A percentile compares a stretch with the other conserved stretches of the same genome.
These are phyloP conservation scores for Porodaedalea pini DNA, from an alignment of 1,284 basidiomycete genomes.

Conservation along the genomic window DNA sequence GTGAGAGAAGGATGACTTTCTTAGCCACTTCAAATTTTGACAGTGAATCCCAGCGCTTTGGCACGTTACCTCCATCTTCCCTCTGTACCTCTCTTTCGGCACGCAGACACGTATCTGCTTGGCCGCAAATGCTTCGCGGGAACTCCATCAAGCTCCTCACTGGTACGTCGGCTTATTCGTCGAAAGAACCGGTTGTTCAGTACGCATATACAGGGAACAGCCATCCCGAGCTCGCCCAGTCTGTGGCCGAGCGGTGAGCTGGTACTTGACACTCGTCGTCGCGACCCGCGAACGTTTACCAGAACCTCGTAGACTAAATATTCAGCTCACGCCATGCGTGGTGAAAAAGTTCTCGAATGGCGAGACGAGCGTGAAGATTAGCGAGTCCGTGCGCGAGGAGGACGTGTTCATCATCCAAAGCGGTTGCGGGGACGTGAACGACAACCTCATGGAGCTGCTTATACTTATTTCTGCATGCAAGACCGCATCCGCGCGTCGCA, in stretches of 20 bases:
- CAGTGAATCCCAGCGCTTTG: not conserved
- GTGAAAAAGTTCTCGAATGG: slow-evolving; percentile 96
- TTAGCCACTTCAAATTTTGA: not conserved
- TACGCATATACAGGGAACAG: slow-evolving; percentile 76
- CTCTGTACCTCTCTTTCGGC: not conserved
- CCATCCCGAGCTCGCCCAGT: slow-evolving; percentile 93
- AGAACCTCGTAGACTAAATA: slow-evolving; percentile 71
- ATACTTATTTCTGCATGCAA: slow-evolving; percentile 94
- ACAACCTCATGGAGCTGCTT: slow-evolving; percentile 88
- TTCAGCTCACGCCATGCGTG: slow-evolving; percentile 85
- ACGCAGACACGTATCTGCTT: slow-evolving; percentile 18
- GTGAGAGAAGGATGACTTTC: slow-evolving; percentile 9
- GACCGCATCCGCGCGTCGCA: slow-evolving; percentile 92
- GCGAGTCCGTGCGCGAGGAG: slow-evolving; percentile 94
- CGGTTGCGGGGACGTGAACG: slow-evolving; percentile 74
- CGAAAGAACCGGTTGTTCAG: not conserved
- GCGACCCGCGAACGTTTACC: slow-evolving; percentile 34
- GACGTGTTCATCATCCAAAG: slow-evolving; percentile 97
- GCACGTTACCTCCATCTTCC: not conserved
- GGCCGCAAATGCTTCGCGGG: slow-evolving; percentile 71
- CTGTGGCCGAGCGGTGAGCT: slow-evolving; percentile 93
- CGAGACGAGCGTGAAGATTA: slow-evolving; percentile 89
- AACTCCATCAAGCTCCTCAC: slow-evolving; percentile 92
- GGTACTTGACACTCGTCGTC: slow-evolving; percentile 43
- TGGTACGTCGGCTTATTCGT: slow-evolving; percentile 52